phyloP scores from a whole-genome alignment of 2,329 filamentous ascomycete species.

The Curvularia spicifera region DNA sequence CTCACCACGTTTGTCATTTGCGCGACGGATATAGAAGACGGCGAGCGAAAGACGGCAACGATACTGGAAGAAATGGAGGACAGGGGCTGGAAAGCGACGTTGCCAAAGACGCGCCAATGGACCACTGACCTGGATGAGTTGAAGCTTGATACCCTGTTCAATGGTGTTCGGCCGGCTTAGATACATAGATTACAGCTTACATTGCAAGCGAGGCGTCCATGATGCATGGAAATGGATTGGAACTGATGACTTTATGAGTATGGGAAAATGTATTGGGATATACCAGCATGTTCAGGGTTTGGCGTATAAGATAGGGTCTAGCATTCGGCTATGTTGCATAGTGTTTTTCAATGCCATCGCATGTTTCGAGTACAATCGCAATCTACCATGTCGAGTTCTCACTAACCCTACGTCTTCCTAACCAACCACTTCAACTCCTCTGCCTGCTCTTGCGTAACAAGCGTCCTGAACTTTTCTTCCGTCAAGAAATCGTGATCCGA shows the following conservation, averaged over 20 bases:
- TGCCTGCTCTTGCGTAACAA: conserved; percentile 59
- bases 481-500: conserved; percentile 70
- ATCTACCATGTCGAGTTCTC: neutral
- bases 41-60: conserved; percentile 18
- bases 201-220: no score
- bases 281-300: no score
- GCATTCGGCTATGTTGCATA: neutral
- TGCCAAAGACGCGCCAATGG: conserved; percentile 30
- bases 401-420: conserved; percentile 24
- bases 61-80: conserved; percentile 35
- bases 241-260: no score
- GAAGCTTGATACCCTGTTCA: conserved; percentile 28
- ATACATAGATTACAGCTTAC: no score
- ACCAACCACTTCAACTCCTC: conserved; percentile 56
- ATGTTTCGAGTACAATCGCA: neutral
- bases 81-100: conserved; percentile 28
- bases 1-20: conserved; percentile 40
- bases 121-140: conserved; percentile 24
- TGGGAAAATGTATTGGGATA: no score
- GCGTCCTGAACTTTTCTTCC: conserved; percentile 52
- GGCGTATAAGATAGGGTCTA: neutral
- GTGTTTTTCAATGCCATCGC: neutral
- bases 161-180: conserved; percentile 1
- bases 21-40: conserved; percentile 24
- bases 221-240: no score